These are phyloP conservation scores for Pseudocercospora pini-densiflorae DNA, from an alignment of 2,329 filamentous ascomycete genomes.

Conservation along the genomic window DNA sequence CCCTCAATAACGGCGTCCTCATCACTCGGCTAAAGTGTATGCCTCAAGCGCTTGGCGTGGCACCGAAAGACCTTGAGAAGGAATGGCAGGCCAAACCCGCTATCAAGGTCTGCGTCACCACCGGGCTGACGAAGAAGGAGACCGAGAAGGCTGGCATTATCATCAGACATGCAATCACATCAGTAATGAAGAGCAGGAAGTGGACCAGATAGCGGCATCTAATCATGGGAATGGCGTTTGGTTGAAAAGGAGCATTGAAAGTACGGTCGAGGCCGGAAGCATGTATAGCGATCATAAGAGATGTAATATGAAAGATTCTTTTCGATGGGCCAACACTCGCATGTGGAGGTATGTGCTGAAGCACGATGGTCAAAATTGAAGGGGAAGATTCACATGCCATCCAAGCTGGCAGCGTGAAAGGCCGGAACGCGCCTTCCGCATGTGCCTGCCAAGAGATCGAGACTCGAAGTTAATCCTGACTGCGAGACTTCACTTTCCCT, in stretches of 20 bases:
- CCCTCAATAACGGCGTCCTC: conserved; percentile 83
- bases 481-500: not conserved
- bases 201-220: conserved; percentile 28
- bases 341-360: too few relatives aligned
- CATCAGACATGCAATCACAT: conserved; percentile 91
- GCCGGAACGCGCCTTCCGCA: too few relatives aligned
- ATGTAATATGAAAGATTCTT: not conserved
- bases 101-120: conserved; percentile 89
- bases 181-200: conserved; percentile 69
- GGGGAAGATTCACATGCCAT: too few relatives aligned
- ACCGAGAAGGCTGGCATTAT: conserved; percentile 89
- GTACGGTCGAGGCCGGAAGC: conserved; percentile 1
- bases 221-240: not conserved
- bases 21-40: conserved; percentile 84
- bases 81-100: conserved; percentile 75
- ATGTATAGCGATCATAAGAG: not conserved
- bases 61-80: conserved; percentile 64
- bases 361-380: too few relatives aligned
- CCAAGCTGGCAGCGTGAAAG: too few relatives aligned
- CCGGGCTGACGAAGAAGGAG: conserved; percentile 88
- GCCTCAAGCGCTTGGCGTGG: conserved; percentile 62
- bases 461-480: too few relatives aligned
- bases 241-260: not conserved
- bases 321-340: not conserved
- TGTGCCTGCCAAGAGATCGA: too few relatives aligned